A percentile compares a stretch with the other conserved stretches of the same genome.
Evolutionary conservation across 2,329 filamentous ascomycete species (phyloP).

Genomic region (Xylariaceae sp.): DNA sequence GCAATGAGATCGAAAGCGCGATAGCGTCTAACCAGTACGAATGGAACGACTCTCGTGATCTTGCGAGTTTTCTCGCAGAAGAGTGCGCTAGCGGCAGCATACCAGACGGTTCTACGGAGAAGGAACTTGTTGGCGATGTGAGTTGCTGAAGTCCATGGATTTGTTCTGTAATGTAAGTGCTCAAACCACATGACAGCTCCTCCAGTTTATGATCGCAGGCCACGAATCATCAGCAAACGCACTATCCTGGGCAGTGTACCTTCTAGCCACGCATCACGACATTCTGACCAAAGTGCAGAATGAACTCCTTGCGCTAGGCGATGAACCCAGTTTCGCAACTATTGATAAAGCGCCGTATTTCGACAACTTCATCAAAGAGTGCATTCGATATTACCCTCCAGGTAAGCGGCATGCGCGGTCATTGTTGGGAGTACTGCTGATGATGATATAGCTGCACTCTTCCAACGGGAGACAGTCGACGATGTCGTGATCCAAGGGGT

Average conservation of each 20-base stretch:
- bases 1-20: background rate
- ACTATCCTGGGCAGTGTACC: conserved; percentile 33
- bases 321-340: conserved; percentile 25
- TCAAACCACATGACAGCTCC: background rate
- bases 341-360: conserved; percentile 33
- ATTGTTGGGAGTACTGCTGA: background rate
- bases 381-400: conserved; percentile 33
- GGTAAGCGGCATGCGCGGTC: conserved; percentile 19
- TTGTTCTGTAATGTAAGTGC: background rate
- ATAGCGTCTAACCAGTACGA: conserved; percentile 1
- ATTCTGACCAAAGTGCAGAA: conserved; percentile 33
- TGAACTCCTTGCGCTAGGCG: conserved; percentile 13
- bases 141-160: conserved; percentile 5
- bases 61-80: conserved; percentile 30
- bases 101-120: conserved; percentile 7
- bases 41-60: conserved; percentile 18
- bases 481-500: conserved; percentile 23
- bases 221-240: conserved; percentile 35
- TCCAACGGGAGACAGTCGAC: conserved; percentile 12
- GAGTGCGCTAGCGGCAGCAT: conserved; percentile 16
- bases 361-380: conserved; percentile 34
- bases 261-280: conserved; percentile 29
- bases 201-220: conserved; percentile 17
- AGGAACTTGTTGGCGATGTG: background rate
- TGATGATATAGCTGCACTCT: conserved; percentile 13